Base-by-base conservation (phyloP, 495 filamentous ascomycete genomes). In the Elasticomyces elasticus region DNA sequence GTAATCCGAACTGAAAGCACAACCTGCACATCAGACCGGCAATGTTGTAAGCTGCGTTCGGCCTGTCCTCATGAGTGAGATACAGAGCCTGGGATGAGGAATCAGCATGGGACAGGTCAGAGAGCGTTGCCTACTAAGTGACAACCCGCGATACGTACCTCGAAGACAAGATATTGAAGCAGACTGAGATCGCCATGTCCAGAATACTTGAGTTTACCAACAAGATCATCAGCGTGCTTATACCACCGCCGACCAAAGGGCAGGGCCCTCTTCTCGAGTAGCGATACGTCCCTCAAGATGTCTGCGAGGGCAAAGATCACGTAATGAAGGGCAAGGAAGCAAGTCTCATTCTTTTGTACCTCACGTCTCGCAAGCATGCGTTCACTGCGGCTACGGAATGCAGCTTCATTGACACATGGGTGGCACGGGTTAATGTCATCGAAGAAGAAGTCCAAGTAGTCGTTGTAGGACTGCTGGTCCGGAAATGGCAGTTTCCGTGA, bases 391-490 rank as follows among this genome's bases (percentile, higher is more conserved):
- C 44, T 25, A 1, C 60, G 60, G 25, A 59, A 59, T 10, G 51
- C 55, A 23, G 43, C 42, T 26, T 58, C 60, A 31, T 55, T 59
- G 28, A 62, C 27, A 22, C 56, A 44, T 11, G 41, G 41, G 20
- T 44, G 41, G 43, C 37, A 54, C 0, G 44, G 49, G 35, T 53
- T 52, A 1, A 62, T 43, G 26, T 58, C 51, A 9, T 9, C 12
- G 46, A 62, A 62, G 59, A 53, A 58, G 33, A 46, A 49, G 30
- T 55, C 50, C 13, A 62, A 7, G 24, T 62, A 58, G 30, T 51
- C 50, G 35, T 58, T 49, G 25, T 58, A 58, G 15, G 52, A 9
- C 9, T 44, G 41, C 20, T 15, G 10, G 43, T 22, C 22, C 13
- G 52, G 55, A 25, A 62, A 59, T 1, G 50, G 7, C 11, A 59